Base-by-base conservation (phyloP, 2,329 filamentous ascomycete genomes). In the Exserohilum rostratum region DNA sequence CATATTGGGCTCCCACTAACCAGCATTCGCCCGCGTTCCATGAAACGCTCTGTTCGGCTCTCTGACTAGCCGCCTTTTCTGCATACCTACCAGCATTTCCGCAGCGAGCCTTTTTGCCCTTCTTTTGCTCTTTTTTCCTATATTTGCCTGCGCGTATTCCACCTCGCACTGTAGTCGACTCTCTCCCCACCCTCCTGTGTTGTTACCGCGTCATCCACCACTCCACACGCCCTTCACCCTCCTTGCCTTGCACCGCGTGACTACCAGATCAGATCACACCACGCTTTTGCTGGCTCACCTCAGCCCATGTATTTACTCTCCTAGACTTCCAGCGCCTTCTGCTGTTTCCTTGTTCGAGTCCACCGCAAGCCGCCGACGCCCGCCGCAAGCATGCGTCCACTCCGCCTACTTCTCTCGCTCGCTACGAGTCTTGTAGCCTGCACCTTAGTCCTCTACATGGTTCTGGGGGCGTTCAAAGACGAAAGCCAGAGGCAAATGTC, bases 361-460 rank as follows among this genome's bases (percentile, higher is more conserved):
- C 53, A 34, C 53, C 37, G 33, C 52, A 46, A 46, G 12, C 38
- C 43, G 37, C 17, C 55, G 39, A 25, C 44, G 5, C 29, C 53
- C 49, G 55, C 53, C 49, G 55, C 60, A 66, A 70, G 25, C 62
- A 75, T 75, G 72, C 72, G 72, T 58, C 71, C 70, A 48, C 64
- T 73, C 29, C 65, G 70, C 39, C 61, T 73, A 46, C 62, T 74
- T 70, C 73, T 81, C 20, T 75, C 78, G 50, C 69, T 82, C 46
- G 65, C 72, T n/a, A 73, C 76, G 45, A 78, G 73, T 68, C 57
- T 80, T 39, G 46, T 78, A 34, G 73, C 76, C 57, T 72, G 79
- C 53, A 72, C 77, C 30, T 62, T 80, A n/a, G 72, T 82, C 9
- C 66, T 80, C 34, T 79, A 75, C 63, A 55, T 78, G 42, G 71